Base-by-base conservation (phyloP, 352 stramenopile species). In the Pythium sp. region DNA sequence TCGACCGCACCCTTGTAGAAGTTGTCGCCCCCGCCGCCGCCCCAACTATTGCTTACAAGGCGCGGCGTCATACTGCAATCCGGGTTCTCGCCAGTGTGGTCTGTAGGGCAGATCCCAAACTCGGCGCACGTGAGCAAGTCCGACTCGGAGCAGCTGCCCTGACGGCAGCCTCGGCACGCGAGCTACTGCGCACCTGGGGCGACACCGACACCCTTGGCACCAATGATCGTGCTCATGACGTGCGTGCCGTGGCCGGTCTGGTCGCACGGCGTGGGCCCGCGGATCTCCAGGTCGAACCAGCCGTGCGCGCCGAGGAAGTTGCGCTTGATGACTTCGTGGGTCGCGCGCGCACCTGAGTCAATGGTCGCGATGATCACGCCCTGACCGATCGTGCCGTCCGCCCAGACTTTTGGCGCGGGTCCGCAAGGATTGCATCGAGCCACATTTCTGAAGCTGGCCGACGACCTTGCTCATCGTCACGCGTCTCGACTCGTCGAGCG, bases 1-100 rank as follows among this genome's bases (percentile, higher is more conserved):
- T 64, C 55, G 1, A 76, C 54, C 1, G 55, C 71, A 8, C 18
- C 49, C 28, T 76, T 32, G 43, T 57, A 74, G 20, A 67, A 32
- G 58, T 56, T 60, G 43, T 60, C 43, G n/a, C 36, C 67, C 60
- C 65, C 22, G 57, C 34, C 5, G 67, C 62, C 24, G 12, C 53
- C 68, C 72, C 72, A 77, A 24, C 41, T 30, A 15, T 60, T 30
- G 24, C 34, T 41, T 8, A 41, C 34, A 0, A 41, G 7, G 9
- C 34, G 34, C 8, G 41, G 14, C 7, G 34, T 41, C 34, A 68
- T 71, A 32, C n/a, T 59, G 66, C 67, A 72, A 60, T 72, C 67
- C 14, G 54, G 5, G 54, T 73, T 55, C 3, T 58, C 69, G 38
- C 69, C 69, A 1, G 28, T 5, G 28, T 32, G 28, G 28, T 32